A percentile compares a stretch with the other conserved stretches of the same genome.
These are phyloP conservation scores for Diaporthe eres DNA, from an alignment of 2,329 filamentous ascomycete species.

Conservation along the genomic window DNA sequence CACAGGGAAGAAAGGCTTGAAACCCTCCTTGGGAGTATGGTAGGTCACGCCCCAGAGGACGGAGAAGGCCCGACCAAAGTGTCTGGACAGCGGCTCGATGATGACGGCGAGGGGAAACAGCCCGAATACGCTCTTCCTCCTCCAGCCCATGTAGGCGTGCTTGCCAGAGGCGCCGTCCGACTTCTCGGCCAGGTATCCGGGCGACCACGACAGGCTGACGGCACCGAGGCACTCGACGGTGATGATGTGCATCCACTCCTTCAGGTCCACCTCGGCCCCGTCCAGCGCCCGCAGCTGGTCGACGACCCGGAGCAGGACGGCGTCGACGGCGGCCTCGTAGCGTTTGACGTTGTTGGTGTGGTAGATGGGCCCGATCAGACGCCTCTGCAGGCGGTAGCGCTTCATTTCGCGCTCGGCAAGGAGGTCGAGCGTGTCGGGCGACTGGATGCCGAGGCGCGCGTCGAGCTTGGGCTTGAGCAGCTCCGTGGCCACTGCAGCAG, in stretches of 20 bases:
- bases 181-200: slow-evolving; percentile 58
- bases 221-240: slow-evolving; percentile 66
- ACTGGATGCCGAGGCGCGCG: slow-evolving; percentile 53
- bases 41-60: slow-evolving; percentile 62
- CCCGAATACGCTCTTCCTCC: slow-evolving; percentile 66
- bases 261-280: slow-evolving; percentile 61
- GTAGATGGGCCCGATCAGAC: slow-evolving; percentile 65
- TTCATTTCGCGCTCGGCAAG: slow-evolving; percentile 62
- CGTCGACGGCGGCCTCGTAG: slow-evolving; percentile 58
- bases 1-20: slow-evolving; percentile 66
- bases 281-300: slow-evolving; percentile 53
- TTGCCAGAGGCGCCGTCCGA: slow-evolving; percentile 63
- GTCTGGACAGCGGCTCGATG: slow-evolving; percentile 54
- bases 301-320: slow-evolving; percentile 54
- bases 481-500: slow-evolving; percentile 58
- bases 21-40: slow-evolving; percentile 55
- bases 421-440: slow-evolving; percentile 63
- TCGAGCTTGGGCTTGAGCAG: slow-evolving; percentile 59
- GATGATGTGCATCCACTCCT: slow-evolving; percentile 71
- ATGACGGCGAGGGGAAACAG: slow-evolving; percentile 61
- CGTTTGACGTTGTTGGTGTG: slow-evolving; percentile 58
- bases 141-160: slow-evolving; percentile 65
- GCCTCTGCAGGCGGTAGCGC: slow-evolving; percentile 64
- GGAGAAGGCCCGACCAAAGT: slow-evolving; percentile 56
- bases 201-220: slow-evolving; percentile 66